These are phyloP conservation scores for Chalciporus pseudorubinellus DNA, from an alignment of 768 basidiomycete genomes.

Conservation along the genomic window DNA sequence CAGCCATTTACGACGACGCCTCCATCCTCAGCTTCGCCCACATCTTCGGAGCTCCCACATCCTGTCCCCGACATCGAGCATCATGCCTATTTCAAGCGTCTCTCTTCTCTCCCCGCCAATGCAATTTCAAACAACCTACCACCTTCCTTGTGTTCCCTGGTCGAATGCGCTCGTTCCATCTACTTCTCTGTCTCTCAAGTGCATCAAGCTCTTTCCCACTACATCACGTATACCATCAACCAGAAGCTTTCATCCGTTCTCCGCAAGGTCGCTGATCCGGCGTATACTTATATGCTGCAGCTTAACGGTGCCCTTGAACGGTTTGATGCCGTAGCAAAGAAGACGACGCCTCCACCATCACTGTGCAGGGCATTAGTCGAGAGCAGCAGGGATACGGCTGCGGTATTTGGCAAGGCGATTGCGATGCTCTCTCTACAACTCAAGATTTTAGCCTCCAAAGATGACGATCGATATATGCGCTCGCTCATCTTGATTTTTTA, in stretches of 20 bases:
- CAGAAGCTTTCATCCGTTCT: conserved; percentile 80
- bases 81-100: conserved; percentile 91
- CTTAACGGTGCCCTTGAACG: conserved; percentile 87
- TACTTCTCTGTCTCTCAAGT: conserved; percentile 91
- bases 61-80: conserved; percentile 68
- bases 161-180: conserved; percentile 89
- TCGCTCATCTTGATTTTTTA: conserved; percentile 86
- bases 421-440: conserved; percentile 79
- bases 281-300: conserved; percentile 74
- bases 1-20: conserved; percentile 30
- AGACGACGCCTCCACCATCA: conserved; percentile 61
- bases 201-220: conserved; percentile 85
- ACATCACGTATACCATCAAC: conserved; percentile 77
- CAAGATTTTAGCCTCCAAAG: conserved; percentile 65
- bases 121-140: conserved; percentile 67
- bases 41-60: conserved; percentile 33
- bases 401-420: conserved; percentile 85
- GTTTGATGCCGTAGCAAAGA: conserved; percentile 80
- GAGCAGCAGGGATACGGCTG: conserved; percentile 79
- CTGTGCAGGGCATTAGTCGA: conserved; percentile 79
- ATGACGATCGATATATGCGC: conserved; percentile 85
- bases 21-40: conserved; percentile 39
- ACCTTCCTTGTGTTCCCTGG: conserved; percentile 59
- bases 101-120: conserved; percentile 70
- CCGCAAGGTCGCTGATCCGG: conserved; percentile 82